Evolutionary conservation across 306 rosid species (phyloP).

Genomic region (Prunus mume): DNA sequence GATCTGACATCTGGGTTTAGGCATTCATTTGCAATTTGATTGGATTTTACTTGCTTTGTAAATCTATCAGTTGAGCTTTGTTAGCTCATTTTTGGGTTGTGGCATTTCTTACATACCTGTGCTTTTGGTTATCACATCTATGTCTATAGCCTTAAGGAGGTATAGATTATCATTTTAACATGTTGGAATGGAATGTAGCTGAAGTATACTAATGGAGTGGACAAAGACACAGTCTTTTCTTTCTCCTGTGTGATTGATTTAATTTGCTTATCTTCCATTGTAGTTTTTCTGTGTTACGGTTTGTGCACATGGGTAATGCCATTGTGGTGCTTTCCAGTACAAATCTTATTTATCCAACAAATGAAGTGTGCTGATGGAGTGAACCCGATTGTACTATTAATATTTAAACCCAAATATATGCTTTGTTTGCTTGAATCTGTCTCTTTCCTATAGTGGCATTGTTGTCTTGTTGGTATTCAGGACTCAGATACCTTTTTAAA

Average conservation of each 20-base stretch:
- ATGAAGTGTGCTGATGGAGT: background rate
- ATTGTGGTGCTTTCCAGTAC: background rate
- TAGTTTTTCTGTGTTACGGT: background rate
- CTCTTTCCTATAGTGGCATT: background rate
- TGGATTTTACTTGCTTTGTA: conserved; percentile 19
- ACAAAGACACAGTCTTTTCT: background rate
- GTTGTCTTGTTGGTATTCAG: background rate
- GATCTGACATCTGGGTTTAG: conserved; percentile 27
- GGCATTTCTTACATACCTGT: background rate
- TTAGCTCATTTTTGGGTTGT: conserved; percentile 17
- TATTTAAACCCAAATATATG: background rate
- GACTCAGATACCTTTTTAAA: background rate
- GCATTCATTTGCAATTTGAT: conserved; percentile 11
- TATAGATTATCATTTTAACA: background rate
- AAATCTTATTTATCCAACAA: background rate
- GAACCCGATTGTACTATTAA: background rate
- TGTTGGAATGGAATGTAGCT: background rate
- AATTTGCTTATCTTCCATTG: background rate
- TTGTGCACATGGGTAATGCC: background rate
- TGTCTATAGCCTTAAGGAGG: conserved; percentile 9
- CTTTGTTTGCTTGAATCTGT: background rate
- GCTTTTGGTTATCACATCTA: conserved; percentile 22
- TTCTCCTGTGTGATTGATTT: background rate
- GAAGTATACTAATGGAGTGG: conserved; percentile 25
- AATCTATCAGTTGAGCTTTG: conserved; percentile 32